Percentiles rank a stretch among this genome's conserved stretches.
These are phyloP conservation scores for Zelonia costaricensis DNA, from an alignment of 208 protist species.

Conservation along the genomic window DNA sequence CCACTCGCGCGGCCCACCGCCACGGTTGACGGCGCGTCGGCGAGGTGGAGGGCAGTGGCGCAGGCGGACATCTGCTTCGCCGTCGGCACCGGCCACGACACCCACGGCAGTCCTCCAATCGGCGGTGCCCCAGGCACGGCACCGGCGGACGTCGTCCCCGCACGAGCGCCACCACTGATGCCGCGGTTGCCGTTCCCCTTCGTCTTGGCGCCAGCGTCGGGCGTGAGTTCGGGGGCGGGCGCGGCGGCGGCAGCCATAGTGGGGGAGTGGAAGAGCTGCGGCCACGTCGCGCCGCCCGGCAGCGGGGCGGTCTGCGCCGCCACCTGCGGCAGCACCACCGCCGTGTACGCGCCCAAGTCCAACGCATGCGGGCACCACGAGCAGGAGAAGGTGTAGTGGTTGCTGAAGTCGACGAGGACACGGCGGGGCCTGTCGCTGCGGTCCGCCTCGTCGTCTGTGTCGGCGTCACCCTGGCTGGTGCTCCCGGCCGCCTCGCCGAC, in stretches of 20 bases:
- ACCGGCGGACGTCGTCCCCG: background rate
- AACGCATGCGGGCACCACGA: conserved; percentile 26
- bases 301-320: conserved; percentile 20
- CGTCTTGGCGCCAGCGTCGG: background rate
- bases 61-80: conserved; percentile 11
- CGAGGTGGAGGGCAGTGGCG: conserved; percentile 16
- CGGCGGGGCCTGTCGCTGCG: conserved; percentile 13
- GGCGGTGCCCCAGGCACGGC: too few relatives aligned
- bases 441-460: background rate
- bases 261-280: conserved; percentile 23
- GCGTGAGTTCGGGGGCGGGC: too few relatives aligned
- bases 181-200: background rate
- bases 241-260: conserved; percentile 11
- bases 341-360: conserved; percentile 20
- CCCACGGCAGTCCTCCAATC: background rate
- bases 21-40: conserved; percentile 14
- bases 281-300: conserved; percentile 18
- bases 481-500: background rate
- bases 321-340: conserved; percentile 22
- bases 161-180: background rate
- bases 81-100: conserved; percentile 7
- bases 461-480: background rate
- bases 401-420: conserved; percentile 32
- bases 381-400: conserved; percentile 23
- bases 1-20: conserved; percentile 42